These are phyloP conservation scores for Malus sieversii DNA, from an alignment of 306 rosid genomes.

Conservation along the genomic window DNA sequence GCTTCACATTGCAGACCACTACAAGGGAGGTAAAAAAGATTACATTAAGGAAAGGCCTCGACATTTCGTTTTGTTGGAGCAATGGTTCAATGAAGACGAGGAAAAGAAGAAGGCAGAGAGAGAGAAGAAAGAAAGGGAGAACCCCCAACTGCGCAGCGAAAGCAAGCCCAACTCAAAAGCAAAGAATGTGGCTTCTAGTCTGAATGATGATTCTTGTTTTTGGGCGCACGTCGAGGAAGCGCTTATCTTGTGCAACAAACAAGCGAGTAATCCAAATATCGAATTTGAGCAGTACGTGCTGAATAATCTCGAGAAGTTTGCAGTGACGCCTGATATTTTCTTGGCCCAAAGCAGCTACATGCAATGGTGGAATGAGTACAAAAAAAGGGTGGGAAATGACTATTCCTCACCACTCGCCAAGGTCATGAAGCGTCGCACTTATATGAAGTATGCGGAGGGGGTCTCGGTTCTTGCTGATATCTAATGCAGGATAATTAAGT, in stretches of 20 bases:
- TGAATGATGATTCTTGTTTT: constrained; percentile 69
- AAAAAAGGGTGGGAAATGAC: constrained; percentile 2
- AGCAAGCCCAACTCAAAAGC: background rate
- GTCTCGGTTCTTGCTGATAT: background rate
- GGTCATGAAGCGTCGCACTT: constrained; percentile 26
- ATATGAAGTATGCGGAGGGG: constrained; percentile 25
- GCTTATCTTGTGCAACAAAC: constrained; percentile 10
- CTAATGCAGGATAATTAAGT: background rate
- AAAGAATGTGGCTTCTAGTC: constrained; percentile 15
- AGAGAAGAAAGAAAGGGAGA: too few species aligned
- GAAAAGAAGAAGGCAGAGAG: background rate
- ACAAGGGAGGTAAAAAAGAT: background rate
- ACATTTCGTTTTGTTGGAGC: constrained; percentile 37
- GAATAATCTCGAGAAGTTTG: constrained; percentile 23
- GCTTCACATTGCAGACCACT: constrained; percentile 45
- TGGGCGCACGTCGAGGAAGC: constrained; percentile 76
- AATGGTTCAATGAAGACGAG: constrained; percentile 19
- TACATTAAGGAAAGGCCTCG: constrained; percentile 23
- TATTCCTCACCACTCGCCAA: constrained; percentile 9
- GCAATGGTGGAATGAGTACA: constrained; percentile 54
- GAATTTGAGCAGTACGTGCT: constrained; percentile 42
- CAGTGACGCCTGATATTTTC: constrained; percentile 65
- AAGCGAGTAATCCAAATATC: background rate
- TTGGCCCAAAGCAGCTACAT: constrained; percentile 44
- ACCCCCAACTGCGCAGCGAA: too few species aligned